Percentiles rank a stretch among this genome's conserved stretches.
Evolutionary conservation across 768 basidiomycete genomes (phyloP).

Genomic region (Gymnopilus junonius): DNA sequence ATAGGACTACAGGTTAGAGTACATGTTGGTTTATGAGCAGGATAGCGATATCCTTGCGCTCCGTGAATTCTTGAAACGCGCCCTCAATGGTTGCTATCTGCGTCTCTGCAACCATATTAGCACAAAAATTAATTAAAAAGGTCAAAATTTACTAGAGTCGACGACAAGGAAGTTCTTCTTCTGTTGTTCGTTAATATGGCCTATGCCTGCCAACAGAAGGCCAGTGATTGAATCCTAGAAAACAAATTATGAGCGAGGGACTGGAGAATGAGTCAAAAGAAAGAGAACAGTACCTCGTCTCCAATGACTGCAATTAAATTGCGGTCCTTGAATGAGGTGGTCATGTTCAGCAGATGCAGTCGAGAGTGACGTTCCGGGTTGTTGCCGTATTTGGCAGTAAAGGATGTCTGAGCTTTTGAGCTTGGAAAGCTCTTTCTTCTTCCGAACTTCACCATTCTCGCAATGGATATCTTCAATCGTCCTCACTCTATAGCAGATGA

Average conservation of each 20-base stretch:
- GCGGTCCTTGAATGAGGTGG: constrained; percentile 76
- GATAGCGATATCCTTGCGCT: constrained; percentile 94
- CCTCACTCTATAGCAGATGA: constrained; percentile 86
- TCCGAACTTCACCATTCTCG: background rate
- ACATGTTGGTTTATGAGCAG: constrained; percentile 99
- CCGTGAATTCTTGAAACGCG: constrained; percentile 93
- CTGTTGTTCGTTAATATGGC: constrained; percentile 87
- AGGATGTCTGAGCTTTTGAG: background rate
- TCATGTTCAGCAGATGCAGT: constrained; percentile 38
- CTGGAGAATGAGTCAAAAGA: background rate
- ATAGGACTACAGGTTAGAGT: constrained; percentile 27
- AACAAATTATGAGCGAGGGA: constrained; percentile 12
- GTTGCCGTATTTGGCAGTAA: constrained; percentile 17
- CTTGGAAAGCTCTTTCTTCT: background rate
- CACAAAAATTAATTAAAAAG: background rate
- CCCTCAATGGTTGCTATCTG: constrained; percentile 89
- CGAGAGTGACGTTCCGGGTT: constrained; percentile 4
- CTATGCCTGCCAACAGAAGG: constrained; percentile 91
- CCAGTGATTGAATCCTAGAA: constrained; percentile 95
- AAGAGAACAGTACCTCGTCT: constrained; percentile 71
- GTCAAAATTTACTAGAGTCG: constrained; percentile 75
- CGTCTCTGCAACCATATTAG: constrained; percentile 65
- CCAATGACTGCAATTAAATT: constrained; percentile 94
- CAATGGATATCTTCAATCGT: constrained; percentile 74
- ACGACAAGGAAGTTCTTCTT: constrained; percentile 99